phyloP scores from a whole-genome alignment of 2,329 filamentous ascomycete genomes.

The Xylariaceae sp. region DNA sequence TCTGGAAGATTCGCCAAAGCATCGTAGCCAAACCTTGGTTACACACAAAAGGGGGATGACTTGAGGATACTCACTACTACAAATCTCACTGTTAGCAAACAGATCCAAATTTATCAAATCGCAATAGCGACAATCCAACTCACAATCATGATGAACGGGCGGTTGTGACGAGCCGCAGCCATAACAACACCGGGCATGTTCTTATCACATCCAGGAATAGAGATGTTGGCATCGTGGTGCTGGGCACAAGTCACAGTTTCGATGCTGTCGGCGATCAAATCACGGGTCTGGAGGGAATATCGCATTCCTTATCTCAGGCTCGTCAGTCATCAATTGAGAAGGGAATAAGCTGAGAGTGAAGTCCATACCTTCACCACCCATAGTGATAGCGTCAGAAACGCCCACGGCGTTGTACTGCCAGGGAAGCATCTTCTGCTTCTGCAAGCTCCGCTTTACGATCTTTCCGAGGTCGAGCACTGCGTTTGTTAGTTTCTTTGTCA shows the following conservation, averaged over 20 bases:
- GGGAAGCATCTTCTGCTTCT: conserved; percentile 79
- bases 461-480: conserved; percentile 80
- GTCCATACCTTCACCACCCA: conserved; percentile 75
- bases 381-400: conserved; percentile 86
- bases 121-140: conserved; percentile 5
- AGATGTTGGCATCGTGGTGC: conserved; percentile 87
- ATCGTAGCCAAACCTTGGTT: too few species aligned
- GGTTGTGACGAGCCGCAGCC: conserved; percentile 85
- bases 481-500: conserved; percentile 10
- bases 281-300: conserved; percentile 82
- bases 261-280: conserved; percentile 91
- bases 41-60: neutral
- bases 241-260: conserved; percentile 91
- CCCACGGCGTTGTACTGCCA: conserved; percentile 95
- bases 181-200: conserved; percentile 95
- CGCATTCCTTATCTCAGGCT: conserved; percentile 67
- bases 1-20: too few species aligned
- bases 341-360: neutral
- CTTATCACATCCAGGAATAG: conserved; percentile 92
- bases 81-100: neutral
- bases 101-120: neutral
- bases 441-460: conserved; percentile 75
- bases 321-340: neutral
- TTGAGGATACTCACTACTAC: conserved; percentile 43
- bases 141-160: conserved; percentile 82